phyloP scores from a whole-genome alignment of 306 rosid genomes.

The Acacia melanoxylon region DNA sequence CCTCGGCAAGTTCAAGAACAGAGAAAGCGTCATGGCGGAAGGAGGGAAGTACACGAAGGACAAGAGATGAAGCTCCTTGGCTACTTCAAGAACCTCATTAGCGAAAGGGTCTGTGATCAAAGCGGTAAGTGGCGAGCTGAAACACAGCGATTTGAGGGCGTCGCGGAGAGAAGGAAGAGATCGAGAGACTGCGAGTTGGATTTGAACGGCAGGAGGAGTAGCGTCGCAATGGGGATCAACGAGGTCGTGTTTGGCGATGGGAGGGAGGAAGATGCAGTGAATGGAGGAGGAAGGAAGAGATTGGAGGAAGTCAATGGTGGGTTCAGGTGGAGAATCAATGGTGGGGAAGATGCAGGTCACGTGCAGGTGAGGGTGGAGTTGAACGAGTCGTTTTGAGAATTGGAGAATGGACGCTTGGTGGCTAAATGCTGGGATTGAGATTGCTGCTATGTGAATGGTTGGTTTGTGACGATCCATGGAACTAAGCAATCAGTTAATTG shows the following conservation, averaged over 20 bases:
- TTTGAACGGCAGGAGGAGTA: background rate
- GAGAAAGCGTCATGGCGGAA: constrained; percentile 9
- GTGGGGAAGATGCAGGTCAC: constrained; percentile 38
- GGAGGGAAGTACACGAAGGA: constrained; percentile 23
- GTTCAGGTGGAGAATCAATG: constrained; percentile 18
- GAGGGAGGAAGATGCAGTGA: constrained; percentile 28
- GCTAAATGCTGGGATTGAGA: constrained; percentile 29
- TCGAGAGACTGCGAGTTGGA: background rate
- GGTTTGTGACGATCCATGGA: constrained; percentile 8
- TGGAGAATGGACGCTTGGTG: constrained; percentile 31
- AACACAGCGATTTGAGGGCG: background rate
- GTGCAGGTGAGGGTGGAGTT: background rate
- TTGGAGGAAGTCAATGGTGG: constrained; percentile 12
- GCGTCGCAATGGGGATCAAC: background rate
- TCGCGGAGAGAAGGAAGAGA: constrained; percentile 15
- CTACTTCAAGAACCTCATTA: background rate
- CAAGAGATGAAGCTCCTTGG: constrained; percentile 25
- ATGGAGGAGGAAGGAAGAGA: constrained; percentile 22
- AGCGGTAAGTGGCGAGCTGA: background rate
- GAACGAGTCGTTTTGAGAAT: constrained; percentile 23
- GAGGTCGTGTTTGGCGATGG: constrained; percentile 1
- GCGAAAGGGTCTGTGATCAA: constrained; percentile 20
- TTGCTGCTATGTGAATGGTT: constrained; percentile 2
- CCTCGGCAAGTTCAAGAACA: constrained; percentile 26
- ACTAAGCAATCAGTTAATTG: too few relatives aligned